These are phyloP conservation scores for Circinella minor DNA, from an alignment of 371 early-diverging fungal genomes.

Conservation along the genomic window DNA sequence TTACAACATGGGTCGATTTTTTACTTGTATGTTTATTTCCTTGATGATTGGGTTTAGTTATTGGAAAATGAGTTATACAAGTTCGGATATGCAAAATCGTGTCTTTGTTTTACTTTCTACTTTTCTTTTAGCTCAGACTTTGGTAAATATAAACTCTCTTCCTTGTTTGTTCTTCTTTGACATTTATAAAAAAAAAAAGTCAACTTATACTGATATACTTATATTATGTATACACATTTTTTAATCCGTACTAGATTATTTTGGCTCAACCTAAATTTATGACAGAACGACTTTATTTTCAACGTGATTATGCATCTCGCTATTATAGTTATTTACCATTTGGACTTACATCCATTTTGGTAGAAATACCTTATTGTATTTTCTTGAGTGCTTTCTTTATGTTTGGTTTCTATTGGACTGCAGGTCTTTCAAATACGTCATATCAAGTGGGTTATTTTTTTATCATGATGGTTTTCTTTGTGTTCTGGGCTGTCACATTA, in stretches of 20 bases:
- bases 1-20: slow-evolving; percentile 62
- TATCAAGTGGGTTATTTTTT: slow-evolving; percentile 60
- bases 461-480: slow-evolving; percentile 56
- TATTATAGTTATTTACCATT: slow-evolving; percentile 71
- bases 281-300: slow-evolving; percentile 65
- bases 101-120: slow-evolving; percentile 70
- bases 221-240: neutral
- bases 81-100: slow-evolving; percentile 64
- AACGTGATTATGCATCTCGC: slow-evolving; percentile 66
- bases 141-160: slow-evolving; percentile 11
- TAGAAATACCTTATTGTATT: slow-evolving; percentile 59
- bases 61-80: slow-evolving; percentile 52
- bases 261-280: slow-evolving; percentile 63
- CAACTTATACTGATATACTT: too few relatives aligned
- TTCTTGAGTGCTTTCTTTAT: slow-evolving; percentile 51
- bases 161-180: neutral
- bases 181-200: neutral
- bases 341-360: slow-evolving; percentile 49
- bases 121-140: slow-evolving; percentile 54
- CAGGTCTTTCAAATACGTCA: slow-evolving; percentile 53
- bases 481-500: slow-evolving; percentile 64
- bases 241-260: slow-evolving; percentile 15
- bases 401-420: slow-evolving; percentile 69
- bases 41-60: slow-evolving; percentile 60
- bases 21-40: slow-evolving; percentile 43